phyloP scores from a whole-genome alignment of 1,284 basidiomycete genomes.

The Neotropicomus parvogracilis region DNA sequence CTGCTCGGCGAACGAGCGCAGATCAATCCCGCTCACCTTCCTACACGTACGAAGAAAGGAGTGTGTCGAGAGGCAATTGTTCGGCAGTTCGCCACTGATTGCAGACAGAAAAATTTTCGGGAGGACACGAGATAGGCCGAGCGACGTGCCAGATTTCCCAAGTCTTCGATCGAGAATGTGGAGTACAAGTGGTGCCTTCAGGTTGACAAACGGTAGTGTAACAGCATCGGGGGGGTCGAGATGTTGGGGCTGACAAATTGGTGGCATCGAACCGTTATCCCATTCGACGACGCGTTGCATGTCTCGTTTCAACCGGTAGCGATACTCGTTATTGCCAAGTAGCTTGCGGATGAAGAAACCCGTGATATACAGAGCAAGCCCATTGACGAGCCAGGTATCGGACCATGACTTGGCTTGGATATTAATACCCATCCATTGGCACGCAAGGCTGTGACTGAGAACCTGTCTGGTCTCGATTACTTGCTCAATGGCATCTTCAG shows the following conservation, averaged over 20 bases:
- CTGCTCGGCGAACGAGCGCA: slow-evolving; percentile 90
- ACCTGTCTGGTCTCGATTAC: slow-evolving; percentile 87
- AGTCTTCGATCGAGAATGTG: slow-evolving; percentile 94
- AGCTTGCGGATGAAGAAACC: slow-evolving; percentile 85
- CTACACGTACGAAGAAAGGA: slow-evolving; percentile 89
- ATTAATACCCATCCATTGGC: slow-evolving; percentile 97
- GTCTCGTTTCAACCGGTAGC: slow-evolving; percentile 93
- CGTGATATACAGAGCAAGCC: slow-evolving; percentile 87
- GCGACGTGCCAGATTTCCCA: slow-evolving; percentile 91
- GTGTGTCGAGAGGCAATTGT: slow-evolving; percentile 86
- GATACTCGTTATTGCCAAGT: slow-evolving; percentile 96
- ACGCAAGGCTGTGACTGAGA: slow-evolving; percentile 85
- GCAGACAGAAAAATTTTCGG: slow-evolving; percentile 95
- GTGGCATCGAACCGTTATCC: slow-evolving; percentile 89
- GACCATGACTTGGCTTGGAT: slow-evolving; percentile 94
- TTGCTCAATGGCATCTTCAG: slow-evolving; percentile 90
- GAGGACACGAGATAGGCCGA: slow-evolving; percentile 91
- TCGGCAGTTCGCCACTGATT: slow-evolving; percentile 85
- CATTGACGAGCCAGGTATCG: slow-evolving; percentile 95
- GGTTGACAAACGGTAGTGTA: slow-evolving; percentile 83
- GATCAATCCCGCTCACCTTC: slow-evolving; percentile 90
- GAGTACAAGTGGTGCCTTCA: slow-evolving; percentile 93
- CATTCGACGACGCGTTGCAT: slow-evolving; percentile 89
- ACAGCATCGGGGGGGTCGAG: slow-evolving; percentile 80
- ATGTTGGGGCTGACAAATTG: slow-evolving; percentile 88